Percentiles rank a stretch among this genome's conserved stretches.
Conservation (phyloP, 164 flowering plant species). For the Chloranthus sessilifolius region DNA sequence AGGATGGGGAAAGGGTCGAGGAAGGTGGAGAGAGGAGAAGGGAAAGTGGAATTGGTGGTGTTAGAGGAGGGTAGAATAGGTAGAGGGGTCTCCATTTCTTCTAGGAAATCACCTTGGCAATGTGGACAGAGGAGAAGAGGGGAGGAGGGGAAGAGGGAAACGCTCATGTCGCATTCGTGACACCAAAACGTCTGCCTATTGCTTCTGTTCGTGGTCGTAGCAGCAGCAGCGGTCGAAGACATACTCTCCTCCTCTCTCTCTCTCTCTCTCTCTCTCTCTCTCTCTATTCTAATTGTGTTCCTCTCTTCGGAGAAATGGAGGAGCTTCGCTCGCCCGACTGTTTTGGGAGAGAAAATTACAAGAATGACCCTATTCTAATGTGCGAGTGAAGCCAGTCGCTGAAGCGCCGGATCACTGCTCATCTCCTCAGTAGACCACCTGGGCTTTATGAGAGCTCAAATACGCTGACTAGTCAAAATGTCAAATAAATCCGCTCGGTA, state of each 20-base stretch:
- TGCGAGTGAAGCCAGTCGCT: too few species aligned
- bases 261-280: background rate
- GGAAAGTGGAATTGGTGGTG: slow-evolving; percentile 10
- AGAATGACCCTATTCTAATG: too few species aligned
- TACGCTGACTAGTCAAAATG: too few species aligned
- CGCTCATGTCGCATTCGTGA: slow-evolving; percentile 66
- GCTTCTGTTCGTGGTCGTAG: too few species aligned
- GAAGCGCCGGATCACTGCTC: too few species aligned
- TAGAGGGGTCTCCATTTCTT: slow-evolving; percentile 44
- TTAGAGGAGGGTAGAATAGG: slow-evolving; percentile 7
- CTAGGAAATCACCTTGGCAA: slow-evolving; percentile 45
- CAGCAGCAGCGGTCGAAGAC: slow-evolving; percentile 7
- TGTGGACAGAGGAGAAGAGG: slow-evolving; percentile 42
- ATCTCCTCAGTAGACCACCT: too few species aligned
- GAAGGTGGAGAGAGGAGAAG: slow-evolving; percentile 8
- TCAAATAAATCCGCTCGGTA: too few species aligned
- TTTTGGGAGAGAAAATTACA: too few species aligned
- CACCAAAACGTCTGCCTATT: slow-evolving; percentile 49
- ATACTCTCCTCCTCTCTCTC: background rate
- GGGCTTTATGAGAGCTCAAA: too few species aligned
- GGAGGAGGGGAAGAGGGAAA: slow-evolving; percentile 31
- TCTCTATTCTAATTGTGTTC: background rate
- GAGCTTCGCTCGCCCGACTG: too few species aligned
- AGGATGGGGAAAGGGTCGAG: slow-evolving; percentile 2
- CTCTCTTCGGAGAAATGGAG: background rate